A percentile compares a stretch with the other conserved stretches of the same genome.
Conservation (phyloP, 805 yeast species). For the Kluyveromyces aestuarii region DNA sequence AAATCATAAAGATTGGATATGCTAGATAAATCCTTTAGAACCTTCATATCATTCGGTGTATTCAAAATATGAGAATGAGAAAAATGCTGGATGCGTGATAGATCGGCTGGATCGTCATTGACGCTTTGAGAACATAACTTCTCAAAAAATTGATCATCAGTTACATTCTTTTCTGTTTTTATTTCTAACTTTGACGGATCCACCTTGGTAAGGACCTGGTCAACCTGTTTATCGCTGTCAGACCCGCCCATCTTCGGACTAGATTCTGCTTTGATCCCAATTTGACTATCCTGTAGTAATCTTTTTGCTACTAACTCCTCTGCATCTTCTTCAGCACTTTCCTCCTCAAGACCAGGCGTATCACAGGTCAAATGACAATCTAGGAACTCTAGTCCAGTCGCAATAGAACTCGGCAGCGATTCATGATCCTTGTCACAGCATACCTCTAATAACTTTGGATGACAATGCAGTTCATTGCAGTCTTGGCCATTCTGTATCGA, state of each 20-base stretch:
- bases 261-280: neutral
- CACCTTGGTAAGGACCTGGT: neutral
- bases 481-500: neutral
- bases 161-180: neutral
- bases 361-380: constrained; percentile 25
- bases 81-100: neutral
- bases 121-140: constrained; percentile 7
- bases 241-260: neutral
- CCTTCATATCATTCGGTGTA: constrained; percentile 21
- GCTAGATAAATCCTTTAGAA: constrained; percentile 25
- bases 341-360: constrained; percentile 4
- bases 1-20: constrained; percentile 28
- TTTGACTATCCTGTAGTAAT: neutral
- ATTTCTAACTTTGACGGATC: neutral
- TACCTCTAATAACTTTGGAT: constrained; percentile 33
- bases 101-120: neutral
- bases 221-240: neutral
- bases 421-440: constrained; percentile 33
- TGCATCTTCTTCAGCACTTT: neutral
- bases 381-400: constrained; percentile 7
- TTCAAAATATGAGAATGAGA: constrained; percentile 17
- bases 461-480: constrained; percentile 15
- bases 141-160: constrained; percentile 9
- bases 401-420: neutral
- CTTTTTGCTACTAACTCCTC: neutral